A percentile compares a stretch with the other conserved stretches of the same genome.
Evolutionary conservation across 1,284 basidiomycete genomes (phyloP).

Genomic region (Lentinula novae-zelandiae): DNA sequence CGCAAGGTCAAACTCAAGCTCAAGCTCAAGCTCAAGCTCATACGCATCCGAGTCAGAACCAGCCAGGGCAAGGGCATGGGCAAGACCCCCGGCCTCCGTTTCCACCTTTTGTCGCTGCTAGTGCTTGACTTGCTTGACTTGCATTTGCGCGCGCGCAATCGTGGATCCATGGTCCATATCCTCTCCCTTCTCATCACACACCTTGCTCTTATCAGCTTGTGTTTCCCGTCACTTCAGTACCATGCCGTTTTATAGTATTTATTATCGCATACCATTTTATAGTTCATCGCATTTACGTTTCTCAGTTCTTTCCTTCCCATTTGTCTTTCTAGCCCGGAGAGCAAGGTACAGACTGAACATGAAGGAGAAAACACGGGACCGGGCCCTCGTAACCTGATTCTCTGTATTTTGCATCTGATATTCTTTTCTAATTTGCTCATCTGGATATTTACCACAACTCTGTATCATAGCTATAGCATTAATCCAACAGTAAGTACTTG

Average conservation of each 20-base stretch:
- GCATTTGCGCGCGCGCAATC: not conserved
- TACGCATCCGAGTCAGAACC: slow-evolving; percentile 18
- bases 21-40: slow-evolving; percentile 9
- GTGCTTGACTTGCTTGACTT: slow-evolving; percentile 30
- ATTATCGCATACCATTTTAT: not conserved
- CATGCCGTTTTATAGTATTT: not conserved
- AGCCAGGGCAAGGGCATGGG: slow-evolving; percentile 21
- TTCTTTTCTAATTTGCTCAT: not conserved
- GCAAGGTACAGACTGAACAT: not conserved
- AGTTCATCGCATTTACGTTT: not conserved
- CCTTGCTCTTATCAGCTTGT: not conserved
- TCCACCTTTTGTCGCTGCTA: slow-evolving; percentile 51
- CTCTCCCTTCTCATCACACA: not conserved
- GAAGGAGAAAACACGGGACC: not conserved
- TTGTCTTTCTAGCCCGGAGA: not conserved
- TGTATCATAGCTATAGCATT: slow-evolving; percentile 1
- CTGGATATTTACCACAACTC: not conserved
- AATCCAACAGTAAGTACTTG: not conserved
- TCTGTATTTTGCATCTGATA: not conserved
- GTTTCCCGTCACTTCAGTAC: not conserved
- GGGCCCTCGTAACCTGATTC: not conserved
- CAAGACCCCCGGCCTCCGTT: slow-evolving; percentile 23
- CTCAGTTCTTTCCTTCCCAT: not conserved
- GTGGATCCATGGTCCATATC: not conserved
- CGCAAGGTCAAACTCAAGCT: slow-evolving; percentile 3